phyloP scores from a whole-genome alignment of 2,329 filamentous ascomycete genomes.

The Zymoseptoria tritici region DNA sequence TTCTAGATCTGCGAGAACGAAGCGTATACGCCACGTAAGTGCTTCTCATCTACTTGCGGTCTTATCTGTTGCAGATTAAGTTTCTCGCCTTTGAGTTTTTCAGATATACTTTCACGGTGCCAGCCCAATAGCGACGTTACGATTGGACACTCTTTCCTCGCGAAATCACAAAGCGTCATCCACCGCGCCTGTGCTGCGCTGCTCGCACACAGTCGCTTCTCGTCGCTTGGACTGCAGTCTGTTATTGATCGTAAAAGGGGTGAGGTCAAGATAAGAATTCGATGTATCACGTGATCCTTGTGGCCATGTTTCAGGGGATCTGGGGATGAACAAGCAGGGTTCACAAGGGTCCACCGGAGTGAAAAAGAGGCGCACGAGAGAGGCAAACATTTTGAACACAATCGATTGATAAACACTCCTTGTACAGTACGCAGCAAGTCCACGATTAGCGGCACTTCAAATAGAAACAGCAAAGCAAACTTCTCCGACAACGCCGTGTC shows the following conservation, averaged over 20 bases:
- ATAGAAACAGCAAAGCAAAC: constrained; percentile 3
- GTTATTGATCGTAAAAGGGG: no score
- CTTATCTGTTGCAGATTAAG: background rate
- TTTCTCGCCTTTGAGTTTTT: background rate
- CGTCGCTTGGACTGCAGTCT: no score
- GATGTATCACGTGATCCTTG: background rate
- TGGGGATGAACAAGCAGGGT: background rate
- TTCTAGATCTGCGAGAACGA: no score
- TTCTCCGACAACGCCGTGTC: background rate
- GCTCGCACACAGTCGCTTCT: no score
- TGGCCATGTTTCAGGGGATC: background rate
- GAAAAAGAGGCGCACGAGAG: no score
- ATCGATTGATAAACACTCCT: background rate
- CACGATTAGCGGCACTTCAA: constrained; percentile 20
- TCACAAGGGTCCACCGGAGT: background rate
- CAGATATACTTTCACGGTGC: background rate
- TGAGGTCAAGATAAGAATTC: background rate
- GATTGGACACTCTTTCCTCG: background rate
- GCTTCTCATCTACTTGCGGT: no score
- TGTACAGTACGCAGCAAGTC: background rate
- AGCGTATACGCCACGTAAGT: no score
- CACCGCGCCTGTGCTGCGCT: no score
- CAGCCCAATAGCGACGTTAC: background rate
- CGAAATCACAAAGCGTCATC: no score
- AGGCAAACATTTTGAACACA: no score